Evolutionary conservation across 1,139 yeast genomes (phyloP).

Genomic region (Yamadazyma jaroonii): DNA sequence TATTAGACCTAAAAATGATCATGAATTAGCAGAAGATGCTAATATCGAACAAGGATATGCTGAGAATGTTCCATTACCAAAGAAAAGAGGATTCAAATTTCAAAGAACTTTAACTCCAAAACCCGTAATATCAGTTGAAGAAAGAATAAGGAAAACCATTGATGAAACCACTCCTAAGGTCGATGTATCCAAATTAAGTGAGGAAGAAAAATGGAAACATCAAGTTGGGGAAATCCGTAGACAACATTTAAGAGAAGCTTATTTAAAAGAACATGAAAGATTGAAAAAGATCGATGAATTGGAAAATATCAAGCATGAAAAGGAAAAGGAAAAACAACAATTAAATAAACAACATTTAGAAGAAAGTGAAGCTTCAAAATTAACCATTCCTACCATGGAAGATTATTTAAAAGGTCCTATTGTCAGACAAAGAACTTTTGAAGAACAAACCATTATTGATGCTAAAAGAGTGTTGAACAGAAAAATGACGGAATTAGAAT

Average conservation of each 20-base stretch:
- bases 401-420: conserved; percentile 64
- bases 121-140: conserved; percentile 55
- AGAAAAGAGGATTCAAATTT: conserved; percentile 46
- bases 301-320: conserved; percentile 25
- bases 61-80: conserved; percentile 71
- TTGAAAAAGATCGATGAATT: conserved; percentile 40
- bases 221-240: conserved; percentile 71
- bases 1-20: conserved; percentile 47
- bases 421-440: conserved; percentile 68
- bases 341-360: conserved; percentile 24
- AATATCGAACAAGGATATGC: conserved; percentile 66
- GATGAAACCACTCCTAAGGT: conserved; percentile 37
- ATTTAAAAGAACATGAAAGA: conserved; percentile 57
- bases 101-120: conserved; percentile 45
- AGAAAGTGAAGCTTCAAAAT: conserved; percentile 52
- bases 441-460: conserved; percentile 50
- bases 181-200: conserved; percentile 35
- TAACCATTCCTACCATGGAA: conserved; percentile 81
- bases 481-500: conserved; percentile 28
- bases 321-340: conserved; percentile 18
- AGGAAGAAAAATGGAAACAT: conserved; percentile 51
- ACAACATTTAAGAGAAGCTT: conserved; percentile 64
- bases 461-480: conserved; percentile 41
- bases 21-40: conserved; percentile 38
- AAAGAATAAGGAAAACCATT: conserved; percentile 53